These are phyloP conservation scores for Suhomyces sp. DNA, from an alignment of 805 yeast species.

Conservation along the genomic window DNA sequence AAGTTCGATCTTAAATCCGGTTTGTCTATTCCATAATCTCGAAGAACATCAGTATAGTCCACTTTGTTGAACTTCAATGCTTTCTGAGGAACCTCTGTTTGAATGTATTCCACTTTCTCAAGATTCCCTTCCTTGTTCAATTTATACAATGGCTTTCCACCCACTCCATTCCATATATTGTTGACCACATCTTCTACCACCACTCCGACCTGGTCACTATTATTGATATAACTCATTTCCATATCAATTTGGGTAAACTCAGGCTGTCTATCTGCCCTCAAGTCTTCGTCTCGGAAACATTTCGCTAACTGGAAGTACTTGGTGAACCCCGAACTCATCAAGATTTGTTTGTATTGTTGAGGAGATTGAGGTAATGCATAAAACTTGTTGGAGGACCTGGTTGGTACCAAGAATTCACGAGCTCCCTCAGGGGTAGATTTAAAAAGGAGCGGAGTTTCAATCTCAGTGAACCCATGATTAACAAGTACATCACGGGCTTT, in stretches of 20 bases:
- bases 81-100: constrained; percentile 12
- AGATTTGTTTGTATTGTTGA: constrained; percentile 91
- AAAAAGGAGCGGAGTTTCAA: constrained; percentile 91
- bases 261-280: constrained; percentile 93
- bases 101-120: constrained; percentile 8
- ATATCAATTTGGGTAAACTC: constrained; percentile 97
- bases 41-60: constrained; percentile 67
- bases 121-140: constrained; percentile 32
- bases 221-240: constrained; percentile 83
- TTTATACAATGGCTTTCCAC: constrained; percentile 37
- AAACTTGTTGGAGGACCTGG: constrained; percentile 58
- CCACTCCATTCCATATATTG: constrained; percentile 54
- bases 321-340: constrained; percentile 91
- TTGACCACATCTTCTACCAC: constrained; percentile 60
- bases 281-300: constrained; percentile 95
- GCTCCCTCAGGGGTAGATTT: constrained; percentile 99
- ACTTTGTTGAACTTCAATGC: constrained; percentile 38
- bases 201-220: constrained; percentile 59
- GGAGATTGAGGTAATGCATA: constrained; percentile 98
- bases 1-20: constrained; percentile 80
- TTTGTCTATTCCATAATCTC: constrained; percentile 84
- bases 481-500: constrained; percentile 43
- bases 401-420: constrained; percentile 90
- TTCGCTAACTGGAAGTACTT: constrained; percentile 87
- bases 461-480: constrained; percentile 61